phyloP scores from a whole-genome alignment of 2,329 filamentous ascomycete genomes.

The Fusarium floridanum region DNA sequence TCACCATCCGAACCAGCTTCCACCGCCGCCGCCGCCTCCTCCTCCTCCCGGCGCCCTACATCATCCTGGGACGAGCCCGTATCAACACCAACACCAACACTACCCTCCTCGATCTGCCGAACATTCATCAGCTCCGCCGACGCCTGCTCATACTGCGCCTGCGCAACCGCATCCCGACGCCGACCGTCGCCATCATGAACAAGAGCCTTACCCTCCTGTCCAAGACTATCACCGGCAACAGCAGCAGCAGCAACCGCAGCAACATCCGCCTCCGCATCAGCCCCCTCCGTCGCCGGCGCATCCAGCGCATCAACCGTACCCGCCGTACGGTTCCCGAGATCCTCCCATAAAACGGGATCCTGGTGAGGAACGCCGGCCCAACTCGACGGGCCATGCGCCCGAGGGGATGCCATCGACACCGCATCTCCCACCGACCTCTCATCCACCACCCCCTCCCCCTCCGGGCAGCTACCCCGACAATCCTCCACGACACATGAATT shows the following conservation, averaged over 20 bases:
- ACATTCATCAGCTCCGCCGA: constrained; percentile 49
- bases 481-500: constrained; percentile 65
- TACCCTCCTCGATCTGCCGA: constrained; percentile 52
- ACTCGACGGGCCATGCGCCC: constrained; percentile 62
- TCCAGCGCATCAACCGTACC: constrained; percentile 56
- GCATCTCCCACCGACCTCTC: constrained; percentile 50
- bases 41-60: constrained; percentile 43
- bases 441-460: constrained; percentile 47
- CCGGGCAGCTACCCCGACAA: constrained; percentile 59
- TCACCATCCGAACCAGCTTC: constrained; percentile 47
- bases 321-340: constrained; percentile 62
- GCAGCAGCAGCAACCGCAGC: constrained; percentile 41
- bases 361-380: constrained; percentile 65
- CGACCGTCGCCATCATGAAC: constrained; percentile 70
- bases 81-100: constrained; percentile 59
- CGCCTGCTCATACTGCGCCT: constrained; percentile 48
- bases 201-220: constrained; percentile 66
- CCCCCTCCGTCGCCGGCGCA: constrained; percentile 57
- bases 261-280: constrained; percentile 40
- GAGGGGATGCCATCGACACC: constrained; percentile 50
- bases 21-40: constrained; percentile 47
- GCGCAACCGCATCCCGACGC: constrained; percentile 54
- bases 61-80: constrained; percentile 54
- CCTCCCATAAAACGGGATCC: constrained; percentile 69
- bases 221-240: constrained; percentile 63